Percentiles rank a stretch among this genome's conserved stretches.
phyloP scores from a whole-genome alignment of 306 rosid species.

The Nissolia schottii region DNA sequence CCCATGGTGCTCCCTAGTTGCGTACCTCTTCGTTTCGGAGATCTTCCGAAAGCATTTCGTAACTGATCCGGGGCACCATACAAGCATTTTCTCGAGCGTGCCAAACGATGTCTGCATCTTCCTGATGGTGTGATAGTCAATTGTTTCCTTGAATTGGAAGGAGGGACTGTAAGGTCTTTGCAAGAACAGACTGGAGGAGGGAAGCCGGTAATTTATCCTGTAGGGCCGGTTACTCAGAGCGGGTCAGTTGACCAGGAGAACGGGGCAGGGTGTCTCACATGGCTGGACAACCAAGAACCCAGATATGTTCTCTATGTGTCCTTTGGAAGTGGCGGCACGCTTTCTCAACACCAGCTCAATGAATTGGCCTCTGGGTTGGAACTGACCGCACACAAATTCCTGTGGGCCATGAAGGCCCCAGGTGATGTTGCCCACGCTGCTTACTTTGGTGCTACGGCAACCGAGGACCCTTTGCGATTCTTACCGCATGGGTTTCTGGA shows the following conservation, averaged over 20 bases:
- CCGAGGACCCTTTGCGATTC: slow-evolving; percentile 4
- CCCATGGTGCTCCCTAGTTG: slow-evolving; percentile 9
- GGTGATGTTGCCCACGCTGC: background rate
- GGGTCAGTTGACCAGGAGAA: background rate
- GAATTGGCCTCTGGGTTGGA: slow-evolving; percentile 36
- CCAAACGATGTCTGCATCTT: background rate
- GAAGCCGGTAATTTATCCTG: background rate
- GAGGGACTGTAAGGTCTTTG: slow-evolving; percentile 3
- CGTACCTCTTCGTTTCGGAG: background rate
- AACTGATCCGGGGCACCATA: background rate
- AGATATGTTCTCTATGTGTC: slow-evolving; percentile 21
- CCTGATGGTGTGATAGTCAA: slow-evolving; percentile 25
- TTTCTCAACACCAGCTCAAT: slow-evolving; percentile 5
- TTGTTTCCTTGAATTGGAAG: slow-evolving; percentile 20
- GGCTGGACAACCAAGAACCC: slow-evolving; percentile 25
- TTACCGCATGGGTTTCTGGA: slow-evolving; percentile 28
- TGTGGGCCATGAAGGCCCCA: slow-evolving; percentile 31
- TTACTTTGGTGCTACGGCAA: background rate
- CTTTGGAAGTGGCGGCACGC: slow-evolving; percentile 38
- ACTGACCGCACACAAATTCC: background rate
- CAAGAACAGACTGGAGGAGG: background rate
- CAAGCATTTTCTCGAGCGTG: background rate
- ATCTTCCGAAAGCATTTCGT: background rate
- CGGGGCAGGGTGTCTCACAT: background rate
- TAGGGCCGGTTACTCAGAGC: slow-evolving; percentile 36